Evolutionary conservation across 176 grass and related monocot species (phyloP).

Genomic region (Musa beccarii): DNA sequence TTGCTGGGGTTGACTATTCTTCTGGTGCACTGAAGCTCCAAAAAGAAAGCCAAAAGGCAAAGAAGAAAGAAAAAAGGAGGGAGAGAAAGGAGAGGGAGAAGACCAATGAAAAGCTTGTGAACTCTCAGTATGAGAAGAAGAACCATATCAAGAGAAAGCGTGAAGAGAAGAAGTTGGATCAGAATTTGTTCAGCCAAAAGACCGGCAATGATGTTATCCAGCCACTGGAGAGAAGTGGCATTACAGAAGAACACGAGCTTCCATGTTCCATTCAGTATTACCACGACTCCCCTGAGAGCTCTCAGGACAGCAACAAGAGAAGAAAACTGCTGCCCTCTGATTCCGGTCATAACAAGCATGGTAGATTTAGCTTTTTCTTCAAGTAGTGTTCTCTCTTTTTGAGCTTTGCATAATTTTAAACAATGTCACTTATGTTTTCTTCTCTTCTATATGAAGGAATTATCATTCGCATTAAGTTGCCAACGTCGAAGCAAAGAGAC

Average conservation of each 20-base stretch:
- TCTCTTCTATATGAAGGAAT: constrained; percentile 1
- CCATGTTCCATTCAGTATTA: constrained; percentile 9
- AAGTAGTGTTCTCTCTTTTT: neutral
- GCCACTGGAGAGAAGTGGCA: constrained; percentile 14
- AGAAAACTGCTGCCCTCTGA: constrained; percentile 1
- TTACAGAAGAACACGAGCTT: constrained; percentile 21
- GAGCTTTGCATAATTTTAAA: too few relatives aligned
- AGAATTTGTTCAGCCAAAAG: neutral
- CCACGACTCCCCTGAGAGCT: constrained; percentile 20
- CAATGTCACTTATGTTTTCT: neutral
- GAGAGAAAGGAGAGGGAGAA: constrained; percentile 3
- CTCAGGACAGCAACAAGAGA: constrained; percentile 20
- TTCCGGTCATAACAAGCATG: neutral
- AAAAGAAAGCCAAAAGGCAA: constrained; percentile 6
- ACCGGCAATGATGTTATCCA: neutral
- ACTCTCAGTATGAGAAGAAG: neutral
- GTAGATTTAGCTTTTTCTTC: neutral
- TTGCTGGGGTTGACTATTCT: constrained; percentile 8
- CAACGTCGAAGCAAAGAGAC: neutral
- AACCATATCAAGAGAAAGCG: constrained; percentile 7
- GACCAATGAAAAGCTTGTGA: neutral
- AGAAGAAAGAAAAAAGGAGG: constrained; percentile 8
- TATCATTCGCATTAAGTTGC: constrained; percentile 13
- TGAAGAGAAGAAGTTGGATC: neutral
- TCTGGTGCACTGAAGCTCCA: constrained; percentile 11